Base-by-base conservation (phyloP, 2,329 filamentous ascomycete species). In the Penicillium sp. region DNA sequence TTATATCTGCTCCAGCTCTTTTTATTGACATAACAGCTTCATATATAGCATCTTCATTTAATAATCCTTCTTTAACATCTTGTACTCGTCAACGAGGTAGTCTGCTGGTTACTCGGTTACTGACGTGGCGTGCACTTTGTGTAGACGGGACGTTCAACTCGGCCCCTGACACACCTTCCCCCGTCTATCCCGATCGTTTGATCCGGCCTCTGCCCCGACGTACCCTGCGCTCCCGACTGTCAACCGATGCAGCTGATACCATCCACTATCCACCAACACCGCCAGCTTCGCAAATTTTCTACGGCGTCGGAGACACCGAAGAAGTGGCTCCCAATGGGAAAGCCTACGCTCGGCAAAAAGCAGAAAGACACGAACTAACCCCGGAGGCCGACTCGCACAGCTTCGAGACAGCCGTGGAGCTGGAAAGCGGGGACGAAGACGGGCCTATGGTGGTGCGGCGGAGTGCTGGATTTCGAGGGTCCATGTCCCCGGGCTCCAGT, bases 201-300 rank as follows among this genome's bases (percentile, higher is more conserved):
- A 99, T 99, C 74, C 89, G 92, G 72, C 95, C 95, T 57, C 81
- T 99, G 60, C 95, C 95, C 44, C 95, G 91, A 78, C 89, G 92
- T 70, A 89, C 91, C 64, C 84, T 99, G 55, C 91, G 93, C 69
- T 92, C 95, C 73, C 88, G 91, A 57, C 82, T 99, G 54, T 93
- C 94, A 35, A 89, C 91, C 60, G 91, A 96, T 74, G 88, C 90
- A 68, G 92, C 90, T 57, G 88, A 89, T 54, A 86, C 89, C 33
- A 95, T 97, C 68, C 83, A 88, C 67, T 96, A 92, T 69, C 93
- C 94, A 9, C 87, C 90, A 4, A 85, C 88, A 14, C 89, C 88
- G 39, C 84, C 87, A 24, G 84, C 85, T 7, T 85, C 87, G 7
- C 89, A 91, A 43, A 81, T 96, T 43, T 96, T 96, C 75, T 89